Percentiles rank a stretch among this genome's conserved stretches.
These are phyloP conservation scores for Russula earlei DNA, from an alignment of 768 basidiomycete genomes.

Conservation along the genomic window DNA sequence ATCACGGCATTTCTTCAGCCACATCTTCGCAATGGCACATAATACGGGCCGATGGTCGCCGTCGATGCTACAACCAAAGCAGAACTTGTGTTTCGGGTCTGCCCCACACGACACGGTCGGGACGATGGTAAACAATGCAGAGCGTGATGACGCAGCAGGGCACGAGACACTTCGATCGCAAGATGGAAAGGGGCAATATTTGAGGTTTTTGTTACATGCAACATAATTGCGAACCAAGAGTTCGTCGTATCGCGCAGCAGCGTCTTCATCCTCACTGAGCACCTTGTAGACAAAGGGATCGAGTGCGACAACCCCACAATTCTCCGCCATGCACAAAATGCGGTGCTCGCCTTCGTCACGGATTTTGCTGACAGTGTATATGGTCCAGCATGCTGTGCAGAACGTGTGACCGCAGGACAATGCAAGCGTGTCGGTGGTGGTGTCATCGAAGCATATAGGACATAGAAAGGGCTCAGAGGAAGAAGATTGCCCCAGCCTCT, in stretches of 20 bases:
- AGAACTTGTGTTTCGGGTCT: conserved; percentile 63
- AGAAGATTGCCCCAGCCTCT: conserved; percentile 18
- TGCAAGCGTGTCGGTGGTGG: conserved; percentile 49
- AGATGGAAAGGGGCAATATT: conserved; percentile 92
- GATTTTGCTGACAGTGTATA: conserved; percentile 73
- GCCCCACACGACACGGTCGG: conserved; percentile 86
- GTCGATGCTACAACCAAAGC: conserved; percentile 89
- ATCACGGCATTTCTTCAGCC: conserved; percentile 95
- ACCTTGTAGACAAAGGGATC: conserved; percentile 52
- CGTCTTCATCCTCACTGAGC: conserved; percentile 45
- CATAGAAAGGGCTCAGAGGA: conserved; percentile 62
- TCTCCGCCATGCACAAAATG: conserved; percentile 75
- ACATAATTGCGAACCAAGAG: conserved; percentile 89
- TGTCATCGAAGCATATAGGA: conserved; percentile 88
- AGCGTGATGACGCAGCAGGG: conserved; percentile 65
- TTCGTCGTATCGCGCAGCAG: conserved; percentile 69
- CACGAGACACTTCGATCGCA: conserved; percentile 95
- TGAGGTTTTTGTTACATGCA: conserved; percentile 66
- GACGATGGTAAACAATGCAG: conserved; percentile 65
- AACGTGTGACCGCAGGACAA: conserved; percentile 80
- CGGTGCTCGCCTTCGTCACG: conserved; percentile 68
- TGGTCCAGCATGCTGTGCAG: conserved; percentile 76
- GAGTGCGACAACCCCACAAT: conserved; percentile 54
- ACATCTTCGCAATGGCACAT: conserved; percentile 81
- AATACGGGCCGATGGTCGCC: conserved; percentile 88